Evolutionary conservation across 768 basidiomycete species (phyloP), one percentile per base, ranked within the genome.

Genomic region (Pulveroboletus frians): DNA sequence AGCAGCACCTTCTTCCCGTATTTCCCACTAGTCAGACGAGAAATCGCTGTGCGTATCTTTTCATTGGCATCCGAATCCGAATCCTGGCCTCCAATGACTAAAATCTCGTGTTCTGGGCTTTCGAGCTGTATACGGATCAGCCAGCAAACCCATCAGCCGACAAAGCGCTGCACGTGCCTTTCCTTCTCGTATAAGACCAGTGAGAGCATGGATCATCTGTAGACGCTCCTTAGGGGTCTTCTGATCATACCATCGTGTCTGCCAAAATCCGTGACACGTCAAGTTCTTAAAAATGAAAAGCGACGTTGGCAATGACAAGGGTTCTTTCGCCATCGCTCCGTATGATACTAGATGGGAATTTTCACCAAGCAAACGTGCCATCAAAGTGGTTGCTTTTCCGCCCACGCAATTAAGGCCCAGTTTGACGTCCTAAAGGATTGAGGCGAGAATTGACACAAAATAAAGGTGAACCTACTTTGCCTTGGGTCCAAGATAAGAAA

Each of bases 281-380:
- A 93, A 71, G 63, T 89, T 86, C 54, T 83, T 89, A 74, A 94
- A 94, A 51, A 94, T 91, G 68, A 89, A 84, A 18, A 83, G 70
- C 0, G 86, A 85, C 0, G 87, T 84, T 1, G 92, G 86, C 18
- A 94, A 63, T 1, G 81, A 76, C 15, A 94, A 66, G 0, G 91
- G 88, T 45, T 84, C 76, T 62, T 86, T 91, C 1, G 91, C 86
- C 91, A 94, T 93, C 5, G 87, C 90, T 26, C 92, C 92, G 47
- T 93, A 94, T 0, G 92, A 89, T 8, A 92, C 83, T 11, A 92
- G 74, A 54, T 87, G 85, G 3, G 84, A 81, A 55, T 85, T 71
- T 37, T 73, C 68, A 21, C 83, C 84, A 0, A 94, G 71, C 8
- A 86, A 69, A 43, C 80, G 76, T 1, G 78, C 73, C 88, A 92